Evolutionary conservation across 148 eudicot species (phyloP).

Genomic region (Polygonum aviculare): DNA sequence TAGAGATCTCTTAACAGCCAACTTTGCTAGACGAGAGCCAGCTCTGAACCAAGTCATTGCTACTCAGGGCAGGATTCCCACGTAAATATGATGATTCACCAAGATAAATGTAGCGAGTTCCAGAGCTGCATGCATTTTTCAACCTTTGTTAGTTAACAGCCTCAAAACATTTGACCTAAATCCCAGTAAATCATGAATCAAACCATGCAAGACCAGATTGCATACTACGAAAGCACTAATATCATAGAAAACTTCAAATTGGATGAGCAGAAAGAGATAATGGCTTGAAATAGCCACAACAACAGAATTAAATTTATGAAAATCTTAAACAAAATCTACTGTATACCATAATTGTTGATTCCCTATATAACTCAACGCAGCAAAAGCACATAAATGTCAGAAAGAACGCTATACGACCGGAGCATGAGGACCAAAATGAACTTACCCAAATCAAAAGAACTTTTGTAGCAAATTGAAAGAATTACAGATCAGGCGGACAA

Average conservation of each 20-base stretch:
- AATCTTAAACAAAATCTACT: background rate
- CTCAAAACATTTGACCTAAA: background rate
- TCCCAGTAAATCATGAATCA: background rate
- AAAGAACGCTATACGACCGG: background rate
- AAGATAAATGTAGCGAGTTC: background rate
- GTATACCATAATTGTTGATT: background rate
- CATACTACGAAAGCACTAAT: background rate
- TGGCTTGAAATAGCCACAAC: background rate
- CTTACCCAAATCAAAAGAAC: background rate
- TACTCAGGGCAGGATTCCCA: background rate
- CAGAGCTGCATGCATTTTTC: background rate
- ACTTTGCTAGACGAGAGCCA: conserved; percentile 60
- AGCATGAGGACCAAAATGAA: background rate
- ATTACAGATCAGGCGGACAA: background rate
- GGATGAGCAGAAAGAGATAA: background rate
- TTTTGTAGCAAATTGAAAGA: background rate
- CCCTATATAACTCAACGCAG: background rate
- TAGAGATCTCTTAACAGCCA: conserved; percentile 55
- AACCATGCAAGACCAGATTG: background rate
- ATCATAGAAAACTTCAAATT: background rate
- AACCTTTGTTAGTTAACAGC: background rate
- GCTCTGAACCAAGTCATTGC: conserved; percentile 77
- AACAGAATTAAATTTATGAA: background rate
- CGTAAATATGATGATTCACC: conserved; percentile 1
- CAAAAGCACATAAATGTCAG: background rate